phyloP scores from a whole-genome alignment of 345 rosid genomes.

The Eutrema heterophyllum region DNA sequence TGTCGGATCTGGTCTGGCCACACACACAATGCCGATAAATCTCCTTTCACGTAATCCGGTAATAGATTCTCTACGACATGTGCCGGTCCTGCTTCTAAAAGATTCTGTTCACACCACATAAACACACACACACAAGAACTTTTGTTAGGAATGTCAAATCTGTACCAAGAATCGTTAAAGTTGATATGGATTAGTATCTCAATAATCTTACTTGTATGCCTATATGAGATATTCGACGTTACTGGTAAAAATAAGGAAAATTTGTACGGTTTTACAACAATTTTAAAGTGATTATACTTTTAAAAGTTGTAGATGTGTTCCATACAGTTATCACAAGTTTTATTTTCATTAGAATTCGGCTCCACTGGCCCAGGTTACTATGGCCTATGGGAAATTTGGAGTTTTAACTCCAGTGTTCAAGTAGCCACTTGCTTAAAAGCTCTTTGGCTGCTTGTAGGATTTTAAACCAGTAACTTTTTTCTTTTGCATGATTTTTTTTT shows the following conservation, averaged over 20 bases:
- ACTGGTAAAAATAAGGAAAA: background rate
- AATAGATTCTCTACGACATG: constrained; percentile 61
- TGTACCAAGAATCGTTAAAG: background rate
- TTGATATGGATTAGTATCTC: background rate
- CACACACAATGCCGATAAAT: constrained; percentile 77
- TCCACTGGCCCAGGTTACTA: too few species aligned
- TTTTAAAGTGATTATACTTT: too few species aligned
- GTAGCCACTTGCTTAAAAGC: too few species aligned
- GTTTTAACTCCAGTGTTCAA: too few species aligned
- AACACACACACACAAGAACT: background rate
- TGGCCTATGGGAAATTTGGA: too few species aligned
- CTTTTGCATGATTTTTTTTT: too few species aligned
- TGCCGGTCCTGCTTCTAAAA: constrained; percentile 68
- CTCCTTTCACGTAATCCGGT: constrained; percentile 75
- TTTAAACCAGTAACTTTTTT: too few species aligned
- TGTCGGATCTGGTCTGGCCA: constrained; percentile 80
- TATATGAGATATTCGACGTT: background rate
- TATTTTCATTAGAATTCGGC: too few species aligned
- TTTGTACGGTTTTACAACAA: background rate
- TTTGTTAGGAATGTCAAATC: background rate
- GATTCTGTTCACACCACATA: constrained; percentile 34
- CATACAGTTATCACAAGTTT: too few species aligned
- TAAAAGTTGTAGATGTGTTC: too few species aligned
- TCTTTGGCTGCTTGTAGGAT: too few species aligned
- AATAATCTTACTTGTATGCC: background rate